phyloP scores from a whole-genome alignment of 1,284 basidiomycete genomes.

The Xanthoconium separans region DNA sequence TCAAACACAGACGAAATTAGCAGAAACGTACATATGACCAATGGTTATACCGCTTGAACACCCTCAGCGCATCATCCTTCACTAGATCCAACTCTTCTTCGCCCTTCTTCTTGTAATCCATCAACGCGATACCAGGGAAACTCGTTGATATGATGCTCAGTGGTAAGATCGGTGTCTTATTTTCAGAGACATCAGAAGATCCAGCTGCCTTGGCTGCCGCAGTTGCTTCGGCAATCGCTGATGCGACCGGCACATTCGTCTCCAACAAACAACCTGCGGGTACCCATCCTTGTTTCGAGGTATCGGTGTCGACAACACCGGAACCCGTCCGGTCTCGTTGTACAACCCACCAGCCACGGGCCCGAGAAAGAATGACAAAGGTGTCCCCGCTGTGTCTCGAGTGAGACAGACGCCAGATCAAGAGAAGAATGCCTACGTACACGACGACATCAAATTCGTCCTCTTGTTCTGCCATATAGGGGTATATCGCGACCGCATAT shows the following conservation, averaged over 20 bases:
- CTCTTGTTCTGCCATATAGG: constrained; percentile 94
- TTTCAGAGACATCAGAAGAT: constrained; percentile 41
- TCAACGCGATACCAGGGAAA: constrained; percentile 91
- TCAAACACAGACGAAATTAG: neutral
- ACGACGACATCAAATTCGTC: constrained; percentile 98
- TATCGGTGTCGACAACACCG: constrained; percentile 76
- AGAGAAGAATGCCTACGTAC: constrained; percentile 48
- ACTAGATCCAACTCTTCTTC: constrained; percentile 85
- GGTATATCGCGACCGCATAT: constrained; percentile 90
- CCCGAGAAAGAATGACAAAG: constrained; percentile 91
- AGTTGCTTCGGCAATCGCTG: constrained; percentile 75
- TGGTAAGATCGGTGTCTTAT: constrained; percentile 79
- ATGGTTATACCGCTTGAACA: constrained; percentile 97
- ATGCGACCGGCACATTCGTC: constrained; percentile 77
- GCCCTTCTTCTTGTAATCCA: constrained; percentile 92
- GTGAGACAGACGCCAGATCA: constrained; percentile 11
- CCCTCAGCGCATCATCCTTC: constrained; percentile 85
- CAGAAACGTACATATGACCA: constrained; percentile 83
- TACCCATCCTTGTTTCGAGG: constrained; percentile 81
- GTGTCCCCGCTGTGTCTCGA: constrained; percentile 67
- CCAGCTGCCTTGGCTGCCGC: constrained; percentile 46
- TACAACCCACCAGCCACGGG: constrained; percentile 99
- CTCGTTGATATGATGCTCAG: constrained; percentile 89
- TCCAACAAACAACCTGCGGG: constrained; percentile 94
- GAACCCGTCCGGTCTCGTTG: constrained; percentile 88